A percentile compares a stretch with the other conserved stretches of the same genome.
Conservation (phyloP, 192 early-diverging fungal genomes). For the Funneliformis geosporum region DNA sequence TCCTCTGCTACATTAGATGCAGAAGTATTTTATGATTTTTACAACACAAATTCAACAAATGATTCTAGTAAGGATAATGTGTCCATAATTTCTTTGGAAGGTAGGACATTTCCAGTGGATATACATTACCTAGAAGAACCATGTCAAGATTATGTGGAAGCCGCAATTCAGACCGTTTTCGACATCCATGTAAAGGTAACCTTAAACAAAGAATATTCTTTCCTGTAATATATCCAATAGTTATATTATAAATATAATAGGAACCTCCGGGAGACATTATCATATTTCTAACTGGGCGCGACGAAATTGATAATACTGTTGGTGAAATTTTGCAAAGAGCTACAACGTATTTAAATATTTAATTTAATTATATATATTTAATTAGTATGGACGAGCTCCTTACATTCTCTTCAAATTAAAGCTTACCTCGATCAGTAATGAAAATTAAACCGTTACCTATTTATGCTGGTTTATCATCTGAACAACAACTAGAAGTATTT, state of each 20-base stretch:
- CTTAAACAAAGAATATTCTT: background rate
- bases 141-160: slow-evolving; percentile 64
- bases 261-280: slow-evolving; percentile 69
- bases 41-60: slow-evolving; percentile 55
- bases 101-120: slow-evolving; percentile 72
- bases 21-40: slow-evolving; percentile 69
- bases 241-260: slow-evolving; percentile 9
- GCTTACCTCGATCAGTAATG: slow-evolving; percentile 39
- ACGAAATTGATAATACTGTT: slow-evolving; percentile 74
- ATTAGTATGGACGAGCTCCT: background rate
- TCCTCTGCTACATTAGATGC: slow-evolving; percentile 85
- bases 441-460: slow-evolving; percentile 61
- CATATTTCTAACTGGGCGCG: slow-evolving; percentile 71
- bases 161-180: slow-evolving; percentile 68
- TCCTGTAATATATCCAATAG: background rate
- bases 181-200: slow-evolving; percentile 65
- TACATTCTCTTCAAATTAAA: slow-evolving; percentile 12
- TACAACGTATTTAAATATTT: slow-evolving; percentile 42
- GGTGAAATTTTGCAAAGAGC: slow-evolving; percentile 58
- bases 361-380: background rate
- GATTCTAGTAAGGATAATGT: slow-evolving; percentile 52
- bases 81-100: slow-evolving; percentile 73
- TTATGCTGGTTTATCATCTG: slow-evolving; percentile 70
- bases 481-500: slow-evolving; percentile 69
- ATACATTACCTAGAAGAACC: slow-evolving; percentile 62